These are phyloP conservation scores for Podaxis sp. DNA, from an alignment of 768 basidiomycete species.

Conservation along the genomic window DNA sequence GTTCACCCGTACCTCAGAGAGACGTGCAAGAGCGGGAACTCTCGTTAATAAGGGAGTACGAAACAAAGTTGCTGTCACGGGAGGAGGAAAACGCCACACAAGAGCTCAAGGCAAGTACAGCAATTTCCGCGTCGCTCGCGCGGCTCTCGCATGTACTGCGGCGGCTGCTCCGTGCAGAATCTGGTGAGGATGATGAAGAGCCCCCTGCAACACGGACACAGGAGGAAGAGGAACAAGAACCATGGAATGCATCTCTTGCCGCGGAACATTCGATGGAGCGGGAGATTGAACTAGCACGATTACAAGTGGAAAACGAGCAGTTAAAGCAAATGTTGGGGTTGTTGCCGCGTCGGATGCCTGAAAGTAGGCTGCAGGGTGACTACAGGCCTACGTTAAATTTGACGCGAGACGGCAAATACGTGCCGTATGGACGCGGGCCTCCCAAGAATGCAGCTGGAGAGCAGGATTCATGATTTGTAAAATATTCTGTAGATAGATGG, in stretches of 20 bases:
- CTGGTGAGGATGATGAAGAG: slow-evolving; percentile 56
- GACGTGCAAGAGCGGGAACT: slow-evolving; percentile 93
- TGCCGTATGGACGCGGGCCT: slow-evolving; percentile 11
- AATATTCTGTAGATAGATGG: background rate
- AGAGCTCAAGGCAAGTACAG: slow-evolving; percentile 60
- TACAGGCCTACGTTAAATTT: slow-evolving; percentile 7
- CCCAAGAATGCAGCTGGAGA: background rate
- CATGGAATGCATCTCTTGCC: slow-evolving; percentile 34
- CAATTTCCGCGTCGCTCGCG: slow-evolving; percentile 64
- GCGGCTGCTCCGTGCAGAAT: slow-evolving; percentile 62
- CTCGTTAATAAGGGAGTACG: slow-evolving; percentile 86
- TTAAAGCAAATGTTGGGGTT: slow-evolving; percentile 70
- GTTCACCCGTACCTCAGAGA: slow-evolving; percentile 48
- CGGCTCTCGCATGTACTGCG: slow-evolving; percentile 71
- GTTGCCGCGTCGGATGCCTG: slow-evolving; percentile 20
- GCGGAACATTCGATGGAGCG: slow-evolving; percentile 84
- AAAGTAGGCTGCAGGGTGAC: slow-evolving; percentile 12
- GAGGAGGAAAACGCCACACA: slow-evolving; percentile 66
- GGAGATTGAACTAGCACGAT: slow-evolving; percentile 84
- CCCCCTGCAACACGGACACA: slow-evolving; percentile 20
- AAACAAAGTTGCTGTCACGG: slow-evolving; percentile 72
- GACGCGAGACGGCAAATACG: slow-evolving; percentile 11
- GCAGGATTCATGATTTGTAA: background rate
- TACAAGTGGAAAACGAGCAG: slow-evolving; percentile 86
- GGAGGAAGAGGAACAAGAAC: slow-evolving; percentile 38